These are phyloP conservation scores for Zopfochytrium polystomum DNA, from an alignment of 371 early-diverging fungal genomes.

Conservation along the genomic window DNA sequence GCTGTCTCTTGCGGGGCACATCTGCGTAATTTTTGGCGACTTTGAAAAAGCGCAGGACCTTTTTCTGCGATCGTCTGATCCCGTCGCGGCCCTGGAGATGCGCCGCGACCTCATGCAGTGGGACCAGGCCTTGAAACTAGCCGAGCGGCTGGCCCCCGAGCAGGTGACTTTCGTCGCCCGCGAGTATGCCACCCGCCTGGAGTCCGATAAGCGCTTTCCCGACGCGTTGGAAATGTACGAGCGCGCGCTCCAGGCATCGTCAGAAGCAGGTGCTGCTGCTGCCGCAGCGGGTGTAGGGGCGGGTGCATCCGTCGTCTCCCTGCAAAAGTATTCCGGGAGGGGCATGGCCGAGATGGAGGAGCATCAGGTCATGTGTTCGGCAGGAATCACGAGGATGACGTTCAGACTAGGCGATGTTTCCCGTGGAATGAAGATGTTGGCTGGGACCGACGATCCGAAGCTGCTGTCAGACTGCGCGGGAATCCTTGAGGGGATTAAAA, in stretches of 20 bases:
- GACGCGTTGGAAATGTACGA: conserved; percentile 50
- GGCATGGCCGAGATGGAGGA: conserved; percentile 19
- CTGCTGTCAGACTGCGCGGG: conserved; percentile 43
- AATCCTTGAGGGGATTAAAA: conserved; percentile 45
- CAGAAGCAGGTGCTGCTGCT: conserved; percentile 6
- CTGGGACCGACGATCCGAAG: conserved; percentile 33
- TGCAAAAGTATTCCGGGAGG: not conserved
- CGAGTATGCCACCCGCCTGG: conserved; percentile 49
- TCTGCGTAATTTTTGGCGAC: conserved; percentile 41
- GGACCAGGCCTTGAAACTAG: conserved; percentile 52
- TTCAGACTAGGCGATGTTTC: conserved; percentile 48
- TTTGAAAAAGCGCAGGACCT: conserved; percentile 46
- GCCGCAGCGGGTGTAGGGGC: not conserved
- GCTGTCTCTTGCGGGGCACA: conserved; percentile 39
- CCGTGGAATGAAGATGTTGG: conserved; percentile 47
- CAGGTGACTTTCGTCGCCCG: conserved; percentile 41
- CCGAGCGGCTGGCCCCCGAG: conserved; percentile 35
- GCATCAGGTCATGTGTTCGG: conserved; percentile 40
- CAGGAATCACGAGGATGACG: conserved; percentile 45
- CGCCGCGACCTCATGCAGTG: conserved; percentile 47
- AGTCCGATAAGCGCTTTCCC: conserved; percentile 34
- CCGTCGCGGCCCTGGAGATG: conserved; percentile 42
- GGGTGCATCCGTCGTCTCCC: not conserved
- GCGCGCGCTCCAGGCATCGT: conserved; percentile 37
- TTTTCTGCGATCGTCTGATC: conserved; percentile 40